Conservation (phyloP, 2,329 filamentous ascomycete species). For the Fusarium agapanthi region DNA sequence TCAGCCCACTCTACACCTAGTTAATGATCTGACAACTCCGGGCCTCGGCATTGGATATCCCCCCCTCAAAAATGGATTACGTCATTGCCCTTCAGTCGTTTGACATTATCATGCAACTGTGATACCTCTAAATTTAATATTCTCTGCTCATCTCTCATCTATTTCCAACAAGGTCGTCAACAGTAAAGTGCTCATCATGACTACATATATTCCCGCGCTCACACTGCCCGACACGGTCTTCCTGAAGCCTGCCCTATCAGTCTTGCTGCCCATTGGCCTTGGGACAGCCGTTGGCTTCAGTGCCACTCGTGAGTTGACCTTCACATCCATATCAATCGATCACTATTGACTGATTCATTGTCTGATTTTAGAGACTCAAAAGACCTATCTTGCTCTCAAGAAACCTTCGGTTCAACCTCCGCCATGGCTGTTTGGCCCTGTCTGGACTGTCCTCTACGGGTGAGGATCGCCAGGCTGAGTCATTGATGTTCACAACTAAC, state of each 20-base stretch:
- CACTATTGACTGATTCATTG: background rate
- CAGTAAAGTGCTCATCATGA: conserved; percentile 64
- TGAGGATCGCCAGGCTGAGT: conserved; percentile 29
- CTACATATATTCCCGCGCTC: conserved; percentile 79
- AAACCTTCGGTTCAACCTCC: conserved; percentile 73
- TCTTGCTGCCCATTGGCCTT: conserved; percentile 77
- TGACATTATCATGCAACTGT: conserved; percentile 8
- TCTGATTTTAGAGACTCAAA: conserved; percentile 60
- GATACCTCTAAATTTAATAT: background rate
- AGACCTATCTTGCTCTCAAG: conserved; percentile 70
- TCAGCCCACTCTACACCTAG: conserved; percentile 27
- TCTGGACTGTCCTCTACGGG: conserved; percentile 74
- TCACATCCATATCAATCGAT: background rate
- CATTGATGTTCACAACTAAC: background rate
- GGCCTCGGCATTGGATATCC: conserved; percentile 2
- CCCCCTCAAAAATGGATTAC: conserved; percentile 31
- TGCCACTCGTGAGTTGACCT: conserved; percentile 64
- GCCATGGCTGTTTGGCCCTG: conserved; percentile 68
- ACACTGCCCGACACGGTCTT: conserved; percentile 79
- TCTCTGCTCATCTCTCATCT: background rate
- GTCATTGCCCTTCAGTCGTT: conserved; percentile 30
- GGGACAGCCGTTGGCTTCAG: conserved; percentile 79
- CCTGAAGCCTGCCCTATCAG: conserved; percentile 74
- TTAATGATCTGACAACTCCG: background rate
- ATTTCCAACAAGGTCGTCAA: background rate